Evolutionary conservation across 805 yeast genomes (phyloP).

Genomic region (Saturnispora hagleri): DNA sequence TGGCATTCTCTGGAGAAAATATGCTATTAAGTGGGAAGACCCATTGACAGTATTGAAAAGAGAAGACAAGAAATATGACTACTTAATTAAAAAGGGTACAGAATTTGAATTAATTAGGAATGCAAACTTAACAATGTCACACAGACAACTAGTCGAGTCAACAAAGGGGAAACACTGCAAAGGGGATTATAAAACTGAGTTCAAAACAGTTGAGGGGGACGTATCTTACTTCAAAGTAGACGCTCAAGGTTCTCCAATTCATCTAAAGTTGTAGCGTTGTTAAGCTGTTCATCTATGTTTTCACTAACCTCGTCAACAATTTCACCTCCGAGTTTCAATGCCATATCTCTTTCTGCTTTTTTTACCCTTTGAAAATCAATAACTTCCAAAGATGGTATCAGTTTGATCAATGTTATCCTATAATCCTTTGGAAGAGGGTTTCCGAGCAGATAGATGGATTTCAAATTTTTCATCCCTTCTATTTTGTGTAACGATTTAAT

Average conservation of each 20-base stretch:
- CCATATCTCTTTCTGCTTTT: slow-evolving; percentile 43
- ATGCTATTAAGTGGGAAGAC: slow-evolving; percentile 79
- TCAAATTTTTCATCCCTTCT: slow-evolving; percentile 32
- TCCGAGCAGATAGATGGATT: slow-evolving; percentile 42
- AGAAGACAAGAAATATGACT: slow-evolving; percentile 32
- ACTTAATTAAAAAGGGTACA: slow-evolving; percentile 33
- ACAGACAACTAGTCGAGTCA: slow-evolving; percentile 32
- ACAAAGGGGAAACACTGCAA: slow-evolving; percentile 13
- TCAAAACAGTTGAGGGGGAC: slow-evolving; percentile 12
- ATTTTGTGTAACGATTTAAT: slow-evolving; percentile 39
- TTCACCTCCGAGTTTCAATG: slow-evolving; percentile 32
- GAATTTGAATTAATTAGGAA: slow-evolving; percentile 66
- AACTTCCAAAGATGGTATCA: slow-evolving; percentile 51
- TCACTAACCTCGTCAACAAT: slow-evolving; percentile 24
- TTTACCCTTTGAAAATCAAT: slow-evolving; percentile 63
- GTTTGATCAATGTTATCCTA: slow-evolving; percentile 49
- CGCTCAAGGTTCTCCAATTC: slow-evolving; percentile 5
- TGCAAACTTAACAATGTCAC: slow-evolving; percentile 41
- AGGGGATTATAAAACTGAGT: slow-evolving; percentile 3
- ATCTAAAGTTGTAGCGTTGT: slow-evolving; percentile 6
- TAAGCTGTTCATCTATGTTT: slow-evolving; percentile 5
- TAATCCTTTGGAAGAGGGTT: slow-evolving; percentile 55
- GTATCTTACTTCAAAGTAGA: slow-evolving; percentile 3
- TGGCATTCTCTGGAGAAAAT: slow-evolving; percentile 85
- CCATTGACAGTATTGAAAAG: slow-evolving; percentile 58